Percentiles rank a stretch among this genome's conserved stretches.
Evolutionary conservation across 2,329 filamentous ascomycete species (phyloP).

Genomic region (Nothophoma quercina): DNA sequence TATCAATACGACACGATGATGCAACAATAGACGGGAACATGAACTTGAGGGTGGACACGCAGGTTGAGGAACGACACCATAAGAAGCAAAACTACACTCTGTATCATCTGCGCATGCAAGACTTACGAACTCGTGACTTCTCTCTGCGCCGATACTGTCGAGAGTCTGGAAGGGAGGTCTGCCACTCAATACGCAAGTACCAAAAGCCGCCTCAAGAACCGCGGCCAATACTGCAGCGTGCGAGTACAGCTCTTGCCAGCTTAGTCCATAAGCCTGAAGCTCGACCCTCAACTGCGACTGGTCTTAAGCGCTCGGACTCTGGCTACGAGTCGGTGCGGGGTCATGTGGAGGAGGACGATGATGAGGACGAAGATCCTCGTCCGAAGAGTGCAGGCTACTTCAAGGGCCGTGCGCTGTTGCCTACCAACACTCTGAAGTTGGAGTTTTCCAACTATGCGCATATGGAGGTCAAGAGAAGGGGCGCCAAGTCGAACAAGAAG

Average conservation of each 20-base stretch:
- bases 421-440: constrained; percentile 83
- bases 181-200: constrained; percentile 79
- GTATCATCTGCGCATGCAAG: constrained; percentile 95
- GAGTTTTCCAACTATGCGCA: constrained; percentile 98
- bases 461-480: constrained; percentile 78
- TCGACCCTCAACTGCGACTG: constrained; percentile 51
- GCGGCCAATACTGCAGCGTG: constrained; percentile 63
- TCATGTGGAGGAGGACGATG: constrained; percentile 25
- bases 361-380: constrained; percentile 28
- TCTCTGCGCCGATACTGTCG: constrained; percentile 91
- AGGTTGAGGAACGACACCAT: constrained; percentile 65
- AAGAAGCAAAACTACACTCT: constrained; percentile 74
- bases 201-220: constrained; percentile 61
- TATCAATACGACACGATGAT: constrained; percentile 89
- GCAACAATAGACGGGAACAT: constrained; percentile 91
- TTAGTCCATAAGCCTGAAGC: constrained; percentile 64
- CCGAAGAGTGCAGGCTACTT: constrained; percentile 45
- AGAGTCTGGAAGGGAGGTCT: constrained; percentile 91
- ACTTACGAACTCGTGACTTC: constrained; percentile 84
- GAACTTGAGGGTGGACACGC: constrained; percentile 89
- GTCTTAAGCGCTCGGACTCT: constrained; percentile 65
- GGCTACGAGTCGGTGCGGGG: constrained; percentile 61
- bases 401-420: constrained; percentile 53
- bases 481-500: constrained; percentile 71
- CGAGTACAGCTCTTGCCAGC: constrained; percentile 66